Conservation (phyloP, 148 eudicot species). For the Bassia scoparia region DNA sequence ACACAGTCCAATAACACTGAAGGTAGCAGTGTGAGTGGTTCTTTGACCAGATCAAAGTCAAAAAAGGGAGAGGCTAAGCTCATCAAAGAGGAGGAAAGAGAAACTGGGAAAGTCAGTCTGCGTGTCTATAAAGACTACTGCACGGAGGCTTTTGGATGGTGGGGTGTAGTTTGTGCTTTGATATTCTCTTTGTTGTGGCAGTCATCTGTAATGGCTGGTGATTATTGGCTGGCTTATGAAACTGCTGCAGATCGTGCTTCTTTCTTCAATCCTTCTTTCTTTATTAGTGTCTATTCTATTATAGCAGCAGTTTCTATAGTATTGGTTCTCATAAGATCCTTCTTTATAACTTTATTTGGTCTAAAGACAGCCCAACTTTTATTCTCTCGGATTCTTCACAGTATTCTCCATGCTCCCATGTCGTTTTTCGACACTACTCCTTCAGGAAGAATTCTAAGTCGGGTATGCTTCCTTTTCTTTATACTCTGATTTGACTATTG, state of each 20-base stretch:
- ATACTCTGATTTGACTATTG: background rate
- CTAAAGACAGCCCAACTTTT: constrained; percentile 70
- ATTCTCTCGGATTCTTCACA: constrained; percentile 58
- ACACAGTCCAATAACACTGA: constrained; percentile 28
- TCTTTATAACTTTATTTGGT: constrained; percentile 56
- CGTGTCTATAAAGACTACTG: constrained; percentile 65
- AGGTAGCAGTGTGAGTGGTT: constrained; percentile 41
- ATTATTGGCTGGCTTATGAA: constrained; percentile 92
- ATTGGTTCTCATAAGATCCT: constrained; percentile 41
- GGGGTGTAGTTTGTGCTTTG: constrained; percentile 55
- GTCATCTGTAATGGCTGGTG: constrained; percentile 62
- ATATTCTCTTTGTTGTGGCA: constrained; percentile 65
- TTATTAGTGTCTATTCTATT: constrained; percentile 59
- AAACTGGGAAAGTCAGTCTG: constrained; percentile 73
- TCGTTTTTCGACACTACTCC: constrained; percentile 97
- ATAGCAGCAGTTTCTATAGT: constrained; percentile 53
- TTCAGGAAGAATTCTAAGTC: constrained; percentile 91
- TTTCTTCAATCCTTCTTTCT: constrained; percentile 56
- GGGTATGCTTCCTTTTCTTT: constrained; percentile 58
- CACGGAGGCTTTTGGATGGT: constrained; percentile 94
- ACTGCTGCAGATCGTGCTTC: constrained; percentile 55
- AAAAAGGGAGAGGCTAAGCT: constrained; percentile 58
- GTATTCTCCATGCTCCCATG: constrained; percentile 96
- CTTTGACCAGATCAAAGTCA: constrained; percentile 34
- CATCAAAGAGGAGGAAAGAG: constrained; percentile 85